These are phyloP conservation scores for Stephania japonica DNA, from an alignment of 164 flowering plant genomes.

Conservation along the genomic window DNA sequence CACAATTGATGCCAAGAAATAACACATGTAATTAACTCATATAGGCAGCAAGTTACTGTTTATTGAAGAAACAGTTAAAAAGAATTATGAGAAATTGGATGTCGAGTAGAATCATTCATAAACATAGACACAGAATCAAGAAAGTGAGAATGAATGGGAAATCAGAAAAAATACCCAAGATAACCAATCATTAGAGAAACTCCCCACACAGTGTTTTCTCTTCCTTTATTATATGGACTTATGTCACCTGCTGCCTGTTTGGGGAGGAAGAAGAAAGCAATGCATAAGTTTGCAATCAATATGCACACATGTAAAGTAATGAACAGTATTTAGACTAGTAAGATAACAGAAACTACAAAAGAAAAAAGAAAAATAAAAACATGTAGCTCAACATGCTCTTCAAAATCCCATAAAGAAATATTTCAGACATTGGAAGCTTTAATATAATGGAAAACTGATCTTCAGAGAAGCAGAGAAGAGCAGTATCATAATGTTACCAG, in stretches of 20 bases:
- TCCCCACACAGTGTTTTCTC: constrained; percentile 96
- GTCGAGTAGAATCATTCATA: not conserved
- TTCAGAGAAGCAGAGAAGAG: not conserved
- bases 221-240: constrained; percentile 65
- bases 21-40: not conserved
- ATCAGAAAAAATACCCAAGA: constrained; percentile 63
- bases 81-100: not conserved
- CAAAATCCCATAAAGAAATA: not conserved
- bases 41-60: not conserved
- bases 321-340: too few relatives aligned
- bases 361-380: not conserved
- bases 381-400: not conserved
- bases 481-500: not conserved
- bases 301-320: not conserved
- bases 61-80: not conserved
- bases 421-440: not conserved
- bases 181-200: constrained; percentile 85
- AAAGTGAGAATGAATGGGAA: not conserved
- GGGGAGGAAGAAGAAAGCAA: constrained; percentile 8
- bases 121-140: not conserved
- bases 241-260: constrained; percentile 62
- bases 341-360: too few relatives aligned
- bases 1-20: not conserved
- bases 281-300: constrained; percentile 1
- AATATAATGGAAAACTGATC: not conserved